Base-by-base conservation (phyloP, 1,139 yeast species). In the Cylindricascospora bacillispora region DNA sequence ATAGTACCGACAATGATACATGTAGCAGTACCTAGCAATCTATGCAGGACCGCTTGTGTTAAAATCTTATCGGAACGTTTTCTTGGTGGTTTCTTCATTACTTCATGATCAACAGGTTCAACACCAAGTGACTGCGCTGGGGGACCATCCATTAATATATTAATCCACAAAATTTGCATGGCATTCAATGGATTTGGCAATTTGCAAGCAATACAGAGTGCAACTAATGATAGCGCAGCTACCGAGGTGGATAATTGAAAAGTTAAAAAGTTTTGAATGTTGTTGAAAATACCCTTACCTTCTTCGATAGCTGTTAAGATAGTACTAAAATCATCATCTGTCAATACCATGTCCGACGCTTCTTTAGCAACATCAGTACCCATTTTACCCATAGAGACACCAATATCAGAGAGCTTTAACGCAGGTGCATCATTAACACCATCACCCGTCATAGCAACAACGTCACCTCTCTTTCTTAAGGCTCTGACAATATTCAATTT, bases 351-450 rank as follows among this genome's bases (percentile, higher is more conserved):
- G 56, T 89, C 98, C 4, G 95, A 85, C 1, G 97, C 97, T 56
- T 89, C 98, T 50, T 89, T 89, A 29, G 98, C 98, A 29, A 89
- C 98, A 56, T 89, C 98, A 1, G 98, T 89, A 35, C 98, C 98
- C 58, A 80, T 73, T 47, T 75, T 73, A 38, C 98, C 98, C 98
- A 89, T 89, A 19, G 94, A 79, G 45, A 89, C 85, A 46, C 98
- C 98, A 48, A 86, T 89, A 56, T 86, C 97, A 2, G 98, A 97
- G 41, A 86, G 65, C 55, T 86, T 86, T 45, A 86, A 67, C 2
- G 98, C 97, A 12, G 97, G 98, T 0, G 97, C 97, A 60, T 86
- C 98, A 54, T 86, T 86, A 15, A 86, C 98, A 58, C 98, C 98
- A 57, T 86, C 98, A 39, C 98, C 98, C 6, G 97, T 89, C 98